These are phyloP conservation scores for Gremmenia infestans DNA, from an alignment of 2,329 filamentous ascomycete genomes.

Conservation along the genomic window DNA sequence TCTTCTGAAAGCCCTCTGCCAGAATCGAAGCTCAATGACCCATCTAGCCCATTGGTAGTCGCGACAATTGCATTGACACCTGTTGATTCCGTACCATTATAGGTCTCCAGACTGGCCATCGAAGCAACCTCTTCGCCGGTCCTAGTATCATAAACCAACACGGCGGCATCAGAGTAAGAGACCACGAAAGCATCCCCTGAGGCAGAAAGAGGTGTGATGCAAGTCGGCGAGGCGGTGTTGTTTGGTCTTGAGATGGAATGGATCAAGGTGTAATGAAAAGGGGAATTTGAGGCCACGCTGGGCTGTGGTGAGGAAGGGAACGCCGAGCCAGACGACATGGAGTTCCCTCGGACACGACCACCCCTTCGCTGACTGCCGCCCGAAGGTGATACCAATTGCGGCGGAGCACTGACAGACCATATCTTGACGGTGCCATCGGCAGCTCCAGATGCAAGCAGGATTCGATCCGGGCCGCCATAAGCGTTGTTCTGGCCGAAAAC, in stretches of 20 bases:
- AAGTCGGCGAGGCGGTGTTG: conserved; percentile 73
- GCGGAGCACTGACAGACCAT: conserved; percentile 90
- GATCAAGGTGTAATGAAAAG: conserved; percentile 82
- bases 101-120: conserved; percentile 93
- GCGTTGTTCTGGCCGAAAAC: conserved; percentile 73
- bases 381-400: conserved; percentile 77
- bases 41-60: conserved; percentile 75
- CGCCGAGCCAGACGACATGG: conserved; percentile 88
- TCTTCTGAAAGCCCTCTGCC: conserved; percentile 60
- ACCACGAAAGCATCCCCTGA: conserved; percentile 88
- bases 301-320: conserved; percentile 89
- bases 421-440: conserved; percentile 89
- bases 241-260: conserved; percentile 75
- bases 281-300: conserved; percentile 75
- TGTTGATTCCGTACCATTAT: conserved; percentile 77
- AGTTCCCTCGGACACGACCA: conserved; percentile 80
- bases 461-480: conserved; percentile 77
- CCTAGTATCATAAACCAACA: conserved; percentile 87
- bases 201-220: conserved; percentile 81
- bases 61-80: conserved; percentile 89
- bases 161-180: conserved; percentile 82
- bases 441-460: conserved; percentile 84
- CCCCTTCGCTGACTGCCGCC: conserved; percentile 60
- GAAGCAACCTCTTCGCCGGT: conserved; percentile 80
- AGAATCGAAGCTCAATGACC: conserved; percentile 53